Evolutionary conservation across 306 rosid species (phyloP), one percentile per base, ranked within the genome.

Genomic region (Dryas drummondii): DNA sequence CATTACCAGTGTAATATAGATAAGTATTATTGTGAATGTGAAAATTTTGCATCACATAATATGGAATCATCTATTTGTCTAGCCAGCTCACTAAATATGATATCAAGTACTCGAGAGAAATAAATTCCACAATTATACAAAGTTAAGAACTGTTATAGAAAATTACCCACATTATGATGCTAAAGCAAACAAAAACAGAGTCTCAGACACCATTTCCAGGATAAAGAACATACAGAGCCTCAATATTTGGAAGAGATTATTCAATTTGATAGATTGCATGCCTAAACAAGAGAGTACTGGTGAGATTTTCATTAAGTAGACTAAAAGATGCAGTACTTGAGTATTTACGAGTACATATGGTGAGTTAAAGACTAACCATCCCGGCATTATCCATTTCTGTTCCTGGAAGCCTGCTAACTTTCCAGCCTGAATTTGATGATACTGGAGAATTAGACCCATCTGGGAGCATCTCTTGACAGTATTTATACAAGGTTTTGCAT

Each of bases 381-480:
- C 98, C 98, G 9, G 91, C 90, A 68, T 80, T 87, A 80, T 91
- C 96, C 83, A 79, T 68, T 54, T 89, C 97, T 26, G 59, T 76
- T 82, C 94, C 92, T n/a, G 87, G 72, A 82, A 47, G 84, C 76
- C 94, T 82, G 53, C 91, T 82, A 69, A 83, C 84, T 87, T 88
- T 93, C 93, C 88, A 82, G 58, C 93, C 89, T 17, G 88, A 82
- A 85, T 83, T 87, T 77, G 93, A 84, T 41, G 83, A 73, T 63
- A 89, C 75, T 17, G 94, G 92, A 78, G 96, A 89, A 79, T 70
- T 88, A 44, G 94, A 89, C 58, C 91, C 92, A 82, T 91, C 94
- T 49, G 89, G 97, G 59, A 89, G 90, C 74, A 89, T 83, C 66
- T 93, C 93, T 26, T 91, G 97, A 85, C 84, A 91, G 83, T 89